phyloP scores from a whole-genome alignment of 164 flowering plant species.

The Warburgia ugandensis region DNA sequence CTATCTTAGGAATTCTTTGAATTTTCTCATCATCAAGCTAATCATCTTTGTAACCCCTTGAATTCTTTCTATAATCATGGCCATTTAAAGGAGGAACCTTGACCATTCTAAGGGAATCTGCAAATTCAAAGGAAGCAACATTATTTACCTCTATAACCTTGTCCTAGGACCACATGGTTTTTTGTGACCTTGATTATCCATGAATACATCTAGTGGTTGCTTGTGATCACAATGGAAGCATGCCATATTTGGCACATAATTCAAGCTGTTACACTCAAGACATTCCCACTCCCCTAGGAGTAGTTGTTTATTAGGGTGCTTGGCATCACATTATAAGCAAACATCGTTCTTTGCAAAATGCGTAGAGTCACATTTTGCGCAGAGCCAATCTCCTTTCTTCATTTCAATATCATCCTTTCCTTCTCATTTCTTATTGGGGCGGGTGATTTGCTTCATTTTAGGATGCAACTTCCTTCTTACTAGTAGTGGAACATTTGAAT shows the following conservation, averaged over 20 bases:
- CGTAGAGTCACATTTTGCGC: conserved; percentile 96
- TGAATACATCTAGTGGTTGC: conserved; percentile 77
- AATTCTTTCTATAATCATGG: conserved; percentile 14
- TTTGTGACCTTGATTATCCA: conserved; percentile 47
- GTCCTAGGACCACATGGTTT: conserved; percentile 32
- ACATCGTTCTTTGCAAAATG: conserved; percentile 88
- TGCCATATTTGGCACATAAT: conserved; percentile 82
- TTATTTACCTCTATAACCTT: conserved; percentile 50
- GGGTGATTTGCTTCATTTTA: too few relatives aligned
- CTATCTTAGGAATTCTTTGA: conserved; percentile 22
- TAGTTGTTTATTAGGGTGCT: conserved; percentile 88
- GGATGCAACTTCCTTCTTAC: conserved; percentile 82
- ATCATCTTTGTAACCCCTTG: conserved; percentile 26
- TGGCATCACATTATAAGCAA: conserved; percentile 96
- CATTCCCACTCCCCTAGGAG: conserved; percentile 99
- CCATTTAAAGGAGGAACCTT: conserved; percentile 28
- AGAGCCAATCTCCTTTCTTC: conserved; percentile 99
- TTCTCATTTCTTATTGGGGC: conserved; percentile 82
- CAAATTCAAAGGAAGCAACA: conserved; percentile 95
- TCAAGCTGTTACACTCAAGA: conserved; percentile 94
- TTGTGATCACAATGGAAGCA: conserved; percentile 96
- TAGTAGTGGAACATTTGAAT: conserved; percentile 95
- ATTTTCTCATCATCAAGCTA: conserved; percentile 15
- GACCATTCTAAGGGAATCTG: conserved; percentile 56
- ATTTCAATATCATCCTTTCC: conserved; percentile 92